Percentiles rank a stretch among this genome's conserved stretches.
Conservation (phyloP, 2,329 filamentous ascomycete genomes). For the Clarireedia paspali region DNA sequence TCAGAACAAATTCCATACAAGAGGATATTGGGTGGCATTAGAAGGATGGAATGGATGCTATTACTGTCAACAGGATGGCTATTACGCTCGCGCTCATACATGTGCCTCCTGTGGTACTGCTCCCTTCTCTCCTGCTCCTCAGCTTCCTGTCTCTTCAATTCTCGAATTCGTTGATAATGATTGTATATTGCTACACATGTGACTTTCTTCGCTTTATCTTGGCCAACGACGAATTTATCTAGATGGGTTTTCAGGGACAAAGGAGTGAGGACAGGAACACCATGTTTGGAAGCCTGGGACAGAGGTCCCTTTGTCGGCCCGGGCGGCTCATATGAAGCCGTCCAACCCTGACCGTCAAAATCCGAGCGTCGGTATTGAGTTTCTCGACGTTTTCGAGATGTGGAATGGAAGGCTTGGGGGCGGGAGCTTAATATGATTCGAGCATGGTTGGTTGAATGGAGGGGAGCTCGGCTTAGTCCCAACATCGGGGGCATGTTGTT, state of each 20-base stretch:
- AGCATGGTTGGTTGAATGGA: not conserved
- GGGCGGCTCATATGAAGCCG: slow-evolving; percentile 54
- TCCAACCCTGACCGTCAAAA: slow-evolving; percentile 48
- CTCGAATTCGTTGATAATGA: slow-evolving; percentile 84
- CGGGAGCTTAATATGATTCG: slow-evolving; percentile 12
- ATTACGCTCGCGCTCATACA: slow-evolving; percentile 36
- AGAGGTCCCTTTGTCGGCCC: slow-evolving; percentile 56
- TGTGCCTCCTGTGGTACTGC: slow-evolving; percentile 46
- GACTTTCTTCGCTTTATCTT: slow-evolving; percentile 89
- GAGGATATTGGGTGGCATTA: not conserved
- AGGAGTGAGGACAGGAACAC: slow-evolving; percentile 57
- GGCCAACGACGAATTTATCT: slow-evolving; percentile 93
- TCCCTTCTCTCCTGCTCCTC: slow-evolving; percentile 64
- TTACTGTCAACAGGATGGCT: slow-evolving; percentile 74
- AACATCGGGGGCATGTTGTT: slow-evolving; percentile 6
- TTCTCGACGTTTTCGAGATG: slow-evolving; percentile 5
- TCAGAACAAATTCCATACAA: slow-evolving; percentile 28
- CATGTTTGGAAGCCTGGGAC: slow-evolving; percentile 39
- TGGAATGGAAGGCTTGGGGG: not conserved
- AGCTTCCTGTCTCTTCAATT: slow-evolving; percentile 65
- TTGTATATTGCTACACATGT: slow-evolving; percentile 93
- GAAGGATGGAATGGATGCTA: slow-evolving; percentile 18
- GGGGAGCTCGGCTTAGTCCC: slow-evolving; percentile 1
- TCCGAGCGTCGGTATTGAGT: slow-evolving; percentile 42
- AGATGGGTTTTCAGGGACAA: slow-evolving; percentile 77